These are phyloP conservation scores for Phytophthora citrophthora DNA, from an alignment of 352 stramenopile genomes.

Conservation along the genomic window DNA sequence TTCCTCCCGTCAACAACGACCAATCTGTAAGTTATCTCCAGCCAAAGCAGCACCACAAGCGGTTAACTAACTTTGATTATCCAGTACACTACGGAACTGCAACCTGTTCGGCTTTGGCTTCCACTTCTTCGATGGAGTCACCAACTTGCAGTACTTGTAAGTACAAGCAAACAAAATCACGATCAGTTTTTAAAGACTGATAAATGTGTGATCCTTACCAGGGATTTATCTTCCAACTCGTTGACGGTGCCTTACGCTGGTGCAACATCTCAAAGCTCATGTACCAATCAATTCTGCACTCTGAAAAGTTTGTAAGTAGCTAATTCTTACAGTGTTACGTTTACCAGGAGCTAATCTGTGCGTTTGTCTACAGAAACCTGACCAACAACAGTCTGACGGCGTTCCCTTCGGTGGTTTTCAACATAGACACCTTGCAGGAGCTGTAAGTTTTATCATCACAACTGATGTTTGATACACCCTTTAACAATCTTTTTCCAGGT, in stretches of 20 bases:
- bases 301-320: slow-evolving; percentile 37
- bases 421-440: slow-evolving; percentile 35
- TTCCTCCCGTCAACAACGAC: slow-evolving; percentile 36
- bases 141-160: slow-evolving; percentile 41
- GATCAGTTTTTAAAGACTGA: no score
- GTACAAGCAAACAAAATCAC: no score
- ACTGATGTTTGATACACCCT: no score
- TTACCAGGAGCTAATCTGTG: background rate
- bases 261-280: slow-evolving; percentile 19
- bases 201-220: slow-evolving; percentile 7
- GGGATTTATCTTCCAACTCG: slow-evolving; percentile 49
- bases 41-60: background rate
- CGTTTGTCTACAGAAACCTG: slow-evolving; percentile 29
- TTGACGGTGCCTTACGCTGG: slow-evolving; percentile 46
- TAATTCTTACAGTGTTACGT: background rate
- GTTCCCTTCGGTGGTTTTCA: slow-evolving; percentile 41
- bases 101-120: slow-evolving; percentile 44
- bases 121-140: slow-evolving; percentile 42
- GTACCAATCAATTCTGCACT: slow-evolving; percentile 32
- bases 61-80: background rate
- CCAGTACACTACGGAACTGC: slow-evolving; percentile 50
- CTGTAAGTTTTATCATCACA: slow-evolving; percentile 19
- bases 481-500: slow-evolving; percentile 18
- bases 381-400: slow-evolving; percentile 39
- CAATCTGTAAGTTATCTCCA: slow-evolving; percentile 28